Percentiles rank a stretch among this genome's conserved stretches.
phyloP scores from a whole-genome alignment of 768 basidiomycete genomes.

The Epithele typhae region DNA sequence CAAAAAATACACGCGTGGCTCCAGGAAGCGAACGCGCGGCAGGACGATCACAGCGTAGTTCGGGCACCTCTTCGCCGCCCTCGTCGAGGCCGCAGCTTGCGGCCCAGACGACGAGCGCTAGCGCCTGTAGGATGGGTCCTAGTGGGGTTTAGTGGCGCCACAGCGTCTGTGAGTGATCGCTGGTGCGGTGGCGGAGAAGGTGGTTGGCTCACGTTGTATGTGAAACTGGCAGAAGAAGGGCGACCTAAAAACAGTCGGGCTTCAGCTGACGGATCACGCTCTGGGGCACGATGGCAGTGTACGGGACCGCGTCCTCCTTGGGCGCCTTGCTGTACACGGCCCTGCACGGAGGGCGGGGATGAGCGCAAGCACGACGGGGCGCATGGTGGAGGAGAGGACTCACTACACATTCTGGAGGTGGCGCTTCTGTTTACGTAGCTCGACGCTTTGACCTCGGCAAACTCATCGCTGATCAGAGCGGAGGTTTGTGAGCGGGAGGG shows the following conservation, averaged over 20 bases:
- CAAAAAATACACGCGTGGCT: too few relatives aligned
- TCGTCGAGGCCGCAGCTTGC: slow-evolving; percentile 86
- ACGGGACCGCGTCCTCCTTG: slow-evolving; percentile 35
- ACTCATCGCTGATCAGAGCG: slow-evolving; percentile 66
- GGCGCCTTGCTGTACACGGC: slow-evolving; percentile 75
- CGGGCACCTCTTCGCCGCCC: slow-evolving; percentile 52
- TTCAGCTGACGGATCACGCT: slow-evolving; percentile 71
- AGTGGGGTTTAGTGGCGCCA: slow-evolving; percentile 3
- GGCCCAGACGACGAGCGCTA: slow-evolving; percentile 85
- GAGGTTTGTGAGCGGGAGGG: slow-evolving; percentile 13
- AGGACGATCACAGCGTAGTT: slow-evolving; percentile 28
- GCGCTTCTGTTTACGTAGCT: slow-evolving; percentile 75
- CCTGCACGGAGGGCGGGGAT: slow-evolving; percentile 32
- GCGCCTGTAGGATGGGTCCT: slow-evolving; percentile 87
- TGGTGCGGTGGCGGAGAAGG: slow-evolving; percentile 3
- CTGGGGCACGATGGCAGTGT: slow-evolving; percentile 36
- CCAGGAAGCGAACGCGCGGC: too few relatives aligned
- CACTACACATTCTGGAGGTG: slow-evolving; percentile 83
- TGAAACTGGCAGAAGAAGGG: slow-evolving; percentile 83
- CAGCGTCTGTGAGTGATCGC: slow-evolving; percentile 5
- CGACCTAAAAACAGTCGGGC: slow-evolving; percentile 76
- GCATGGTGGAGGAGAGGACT: slow-evolving; percentile 29
- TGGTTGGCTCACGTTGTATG: slow-evolving; percentile 62
- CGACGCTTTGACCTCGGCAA: slow-evolving; percentile 86
- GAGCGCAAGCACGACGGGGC: background rate